These are phyloP conservation scores for Verticillium longisporum DNA, from an alignment of 2,329 filamentous ascomycete species.

Conservation along the genomic window DNA sequence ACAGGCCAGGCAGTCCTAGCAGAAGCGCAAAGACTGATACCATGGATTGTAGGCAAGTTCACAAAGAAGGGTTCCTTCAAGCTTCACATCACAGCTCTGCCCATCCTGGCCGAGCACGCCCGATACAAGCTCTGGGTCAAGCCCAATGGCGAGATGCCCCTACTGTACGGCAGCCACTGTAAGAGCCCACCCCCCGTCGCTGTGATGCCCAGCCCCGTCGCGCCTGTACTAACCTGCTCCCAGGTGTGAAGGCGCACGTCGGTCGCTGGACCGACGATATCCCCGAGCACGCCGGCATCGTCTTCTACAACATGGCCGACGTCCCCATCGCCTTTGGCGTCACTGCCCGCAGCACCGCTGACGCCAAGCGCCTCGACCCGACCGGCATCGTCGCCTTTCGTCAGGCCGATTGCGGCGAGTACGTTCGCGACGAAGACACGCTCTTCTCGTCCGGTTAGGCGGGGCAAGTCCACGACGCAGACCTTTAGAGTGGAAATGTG, in stretches of 20 bases:
- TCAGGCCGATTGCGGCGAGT: constrained; percentile 92
- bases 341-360: constrained; percentile 78
- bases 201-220: background rate
- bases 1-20: background rate
- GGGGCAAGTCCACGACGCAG: background rate
- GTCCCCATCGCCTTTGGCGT: constrained; percentile 90
- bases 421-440: constrained; percentile 74
- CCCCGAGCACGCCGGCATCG: constrained; percentile 85
- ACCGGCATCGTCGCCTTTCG: constrained; percentile 85
- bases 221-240: background rate
- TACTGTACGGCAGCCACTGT: constrained; percentile 81
- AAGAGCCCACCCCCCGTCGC: background rate
- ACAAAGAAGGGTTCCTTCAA: constrained; percentile 91
- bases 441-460: constrained; percentile 49
- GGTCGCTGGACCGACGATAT: constrained; percentile 86
- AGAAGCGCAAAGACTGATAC: background rate
- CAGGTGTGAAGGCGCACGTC: constrained; percentile 60
- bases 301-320: constrained; percentile 89
- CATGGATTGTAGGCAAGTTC: constrained; percentile 62
- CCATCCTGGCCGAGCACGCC: constrained; percentile 83
- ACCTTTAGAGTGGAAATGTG: background rate
- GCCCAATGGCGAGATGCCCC: constrained; percentile 94
- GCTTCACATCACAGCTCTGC: constrained; percentile 81
- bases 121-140: constrained; percentile 98
- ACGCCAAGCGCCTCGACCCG: constrained; percentile 78